Base-by-base conservation (phyloP, 805 yeast genomes). In the Yarrowia sp. region DNA sequence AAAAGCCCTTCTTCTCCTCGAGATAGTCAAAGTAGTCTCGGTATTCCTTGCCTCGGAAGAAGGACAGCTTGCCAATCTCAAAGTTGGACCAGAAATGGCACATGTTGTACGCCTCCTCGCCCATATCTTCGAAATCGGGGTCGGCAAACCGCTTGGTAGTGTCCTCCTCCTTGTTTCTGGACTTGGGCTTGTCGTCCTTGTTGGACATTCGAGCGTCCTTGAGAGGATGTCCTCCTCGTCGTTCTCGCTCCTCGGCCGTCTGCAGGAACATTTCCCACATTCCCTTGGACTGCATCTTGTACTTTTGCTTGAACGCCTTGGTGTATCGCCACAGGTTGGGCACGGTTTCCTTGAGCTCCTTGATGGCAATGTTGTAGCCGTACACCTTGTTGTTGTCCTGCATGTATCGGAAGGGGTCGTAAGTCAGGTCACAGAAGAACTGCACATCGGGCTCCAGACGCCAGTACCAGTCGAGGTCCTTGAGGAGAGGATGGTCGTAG, bases 31-130 rank as follows among this genome's bases (percentile, higher is more conserved):
- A 90, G 74, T 86, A 92, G 31, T 79, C 79, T 58, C 84, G 80
- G 75, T 93, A 95, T 18, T 80, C 74, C 5, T 83, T 81, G 22
- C 89, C 84, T 47, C 82, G 79, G 79, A 90, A 92, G 17, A 92
- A 74, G 69, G 87, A 92, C 1, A 92, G 83, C 63, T 89, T 78
- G 4, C 97, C 97, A 69, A 93, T 92, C 75, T 92, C 98, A 71
- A 92, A 92, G 77, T 91, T 92, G 36, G 95, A 85, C 97, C 97
- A 91, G 75, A 92, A 92, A 76, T 92, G 97, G 70, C 95, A 88
- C 68, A 89, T 69, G 72, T 88, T 90, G 75, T 86, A 92, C 2
- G 65, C 44, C 45, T 61, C 65, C 10, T 35, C 65, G 11, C 65
- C 65, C 65, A 61, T 61, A n/a, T 61, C 85, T n/a, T 53, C 64